These are phyloP conservation scores for Alternaria sp. DNA, from an alignment of 2,329 filamentous ascomycete species.

Conservation along the genomic window DNA sequence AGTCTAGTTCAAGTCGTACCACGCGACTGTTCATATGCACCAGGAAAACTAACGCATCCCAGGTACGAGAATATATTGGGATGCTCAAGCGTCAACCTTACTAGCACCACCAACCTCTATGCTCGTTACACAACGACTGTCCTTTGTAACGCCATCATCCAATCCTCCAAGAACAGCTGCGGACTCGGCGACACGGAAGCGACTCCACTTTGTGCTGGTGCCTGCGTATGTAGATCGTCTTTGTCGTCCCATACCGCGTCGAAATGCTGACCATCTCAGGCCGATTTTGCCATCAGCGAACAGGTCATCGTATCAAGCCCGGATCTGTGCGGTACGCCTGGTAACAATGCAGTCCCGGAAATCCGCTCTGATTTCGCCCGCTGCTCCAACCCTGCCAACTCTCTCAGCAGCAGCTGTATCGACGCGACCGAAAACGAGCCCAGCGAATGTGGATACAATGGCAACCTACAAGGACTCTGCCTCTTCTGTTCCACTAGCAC, in stretches of 20 bases:
- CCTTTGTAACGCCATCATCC: slow-evolving; percentile 91
- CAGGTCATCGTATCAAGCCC: slow-evolving; percentile 79
- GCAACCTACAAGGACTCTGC: slow-evolving; percentile 77
- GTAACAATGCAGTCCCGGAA: slow-evolving; percentile 70
- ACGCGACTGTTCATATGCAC: not conserved
- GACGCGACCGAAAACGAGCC: slow-evolving; percentile 79
- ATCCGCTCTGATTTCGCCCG: slow-evolving; percentile 92
- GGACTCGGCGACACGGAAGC: slow-evolving; percentile 67
- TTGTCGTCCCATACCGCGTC: slow-evolving; percentile 15
- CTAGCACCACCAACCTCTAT: slow-evolving; percentile 81
- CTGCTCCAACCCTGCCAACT: slow-evolving; percentile 81
- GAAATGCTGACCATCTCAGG: slow-evolving; percentile 56
- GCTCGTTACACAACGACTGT: slow-evolving; percentile 91
- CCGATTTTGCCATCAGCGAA: slow-evolving; percentile 86
- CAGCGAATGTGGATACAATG: slow-evolving; percentile 82
- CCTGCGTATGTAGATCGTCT: slow-evolving; percentile 68
- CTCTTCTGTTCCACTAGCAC: slow-evolving; percentile 84
- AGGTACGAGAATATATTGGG: slow-evolving; percentile 86
- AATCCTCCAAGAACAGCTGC: slow-evolving; percentile 80
- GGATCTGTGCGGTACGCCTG: slow-evolving; percentile 72
- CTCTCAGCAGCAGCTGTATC: slow-evolving; percentile 78
- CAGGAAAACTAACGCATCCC: slow-evolving; percentile 39
- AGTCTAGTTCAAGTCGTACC: slow-evolving; percentile 34
- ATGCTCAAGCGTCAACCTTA: slow-evolving; percentile 77
- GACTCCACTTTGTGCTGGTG: slow-evolving; percentile 83